Evolutionary conservation across 306 rosid species (phyloP).

Genomic region (Rosa chinensis): DNA sequence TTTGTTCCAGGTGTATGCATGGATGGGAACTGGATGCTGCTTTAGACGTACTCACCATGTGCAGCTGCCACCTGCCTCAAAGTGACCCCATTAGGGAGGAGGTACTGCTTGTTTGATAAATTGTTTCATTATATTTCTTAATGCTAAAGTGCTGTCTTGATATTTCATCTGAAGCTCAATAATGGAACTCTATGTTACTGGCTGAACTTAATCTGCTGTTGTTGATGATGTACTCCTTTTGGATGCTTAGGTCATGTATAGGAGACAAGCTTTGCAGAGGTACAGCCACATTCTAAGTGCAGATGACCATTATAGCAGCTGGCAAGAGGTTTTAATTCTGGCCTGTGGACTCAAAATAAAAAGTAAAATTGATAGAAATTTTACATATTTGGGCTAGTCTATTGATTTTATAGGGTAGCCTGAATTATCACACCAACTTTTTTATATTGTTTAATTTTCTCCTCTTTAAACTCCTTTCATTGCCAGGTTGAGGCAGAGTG

Average conservation of each 20-base stretch:
- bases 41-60: conserved; percentile 94
- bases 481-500: conserved; percentile 94
- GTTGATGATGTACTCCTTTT: conserved; percentile 33
- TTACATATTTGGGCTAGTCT: not conserved
- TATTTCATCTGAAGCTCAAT: conserved; percentile 6
- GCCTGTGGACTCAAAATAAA: conserved; percentile 18
- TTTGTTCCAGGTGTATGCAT: conserved; percentile 67
- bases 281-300: conserved; percentile 86
- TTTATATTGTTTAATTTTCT: not conserved
- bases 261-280: conserved; percentile 88
- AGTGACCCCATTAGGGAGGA: conserved; percentile 58
- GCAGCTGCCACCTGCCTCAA: conserved; percentile 89
- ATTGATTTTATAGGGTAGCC: not conserved
- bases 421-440: not conserved
- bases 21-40: conserved; percentile 94
- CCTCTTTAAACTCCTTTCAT: conserved; percentile 13
- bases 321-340: conserved; percentile 82
- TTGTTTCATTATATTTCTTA: conserved; percentile 25
- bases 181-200: not conserved
- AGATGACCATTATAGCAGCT: conserved; percentile 81
- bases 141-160: conserved; percentile 12
- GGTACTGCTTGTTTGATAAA: conserved; percentile 43
- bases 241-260: conserved; percentile 67
- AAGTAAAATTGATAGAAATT: conserved; percentile 12
- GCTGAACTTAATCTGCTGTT: conserved; percentile 1